Evolutionary conservation across 352 stramenopile species (phyloP).

Genomic region (Pythium dissotocum): DNA sequence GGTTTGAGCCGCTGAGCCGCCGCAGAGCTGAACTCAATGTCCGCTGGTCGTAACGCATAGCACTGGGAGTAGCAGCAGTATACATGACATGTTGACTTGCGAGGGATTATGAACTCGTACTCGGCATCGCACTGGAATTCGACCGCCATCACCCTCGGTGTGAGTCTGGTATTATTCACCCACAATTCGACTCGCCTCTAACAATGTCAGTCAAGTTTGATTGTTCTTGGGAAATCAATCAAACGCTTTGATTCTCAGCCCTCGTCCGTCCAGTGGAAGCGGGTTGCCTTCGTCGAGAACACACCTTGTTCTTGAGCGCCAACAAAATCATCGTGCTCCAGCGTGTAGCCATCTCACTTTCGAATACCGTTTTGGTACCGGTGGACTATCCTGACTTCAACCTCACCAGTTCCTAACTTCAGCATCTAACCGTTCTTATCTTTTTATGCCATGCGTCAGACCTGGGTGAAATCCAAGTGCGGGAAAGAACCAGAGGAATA

Average conservation of each 20-base stretch:
- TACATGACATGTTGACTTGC: not conserved
- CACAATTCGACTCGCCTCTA: not conserved
- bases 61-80: not conserved
- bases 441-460: slow-evolving; percentile 10
- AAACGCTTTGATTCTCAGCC: not conserved
- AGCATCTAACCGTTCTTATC: slow-evolving; percentile 3
- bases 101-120: not conserved
- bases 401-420: slow-evolving; percentile 9
- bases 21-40: not conserved
- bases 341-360: not conserved
- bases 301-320: not conserved
- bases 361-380: not conserved
- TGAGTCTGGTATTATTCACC: not conserved
- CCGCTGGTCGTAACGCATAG: not conserved
- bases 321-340: not conserved
- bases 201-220: not conserved
- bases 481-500: not conserved
- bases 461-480: not conserved
- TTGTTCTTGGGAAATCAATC: not conserved
- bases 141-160: not conserved
- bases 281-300: not conserved
- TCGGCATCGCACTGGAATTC: not conserved
- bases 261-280: not conserved
- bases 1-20: not conserved
- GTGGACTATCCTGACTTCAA: slow-evolving; percentile 15